These are phyloP conservation scores for Evernia prunastri DNA, from an alignment of 495 filamentous ascomycete species.

Conservation along the genomic window DNA sequence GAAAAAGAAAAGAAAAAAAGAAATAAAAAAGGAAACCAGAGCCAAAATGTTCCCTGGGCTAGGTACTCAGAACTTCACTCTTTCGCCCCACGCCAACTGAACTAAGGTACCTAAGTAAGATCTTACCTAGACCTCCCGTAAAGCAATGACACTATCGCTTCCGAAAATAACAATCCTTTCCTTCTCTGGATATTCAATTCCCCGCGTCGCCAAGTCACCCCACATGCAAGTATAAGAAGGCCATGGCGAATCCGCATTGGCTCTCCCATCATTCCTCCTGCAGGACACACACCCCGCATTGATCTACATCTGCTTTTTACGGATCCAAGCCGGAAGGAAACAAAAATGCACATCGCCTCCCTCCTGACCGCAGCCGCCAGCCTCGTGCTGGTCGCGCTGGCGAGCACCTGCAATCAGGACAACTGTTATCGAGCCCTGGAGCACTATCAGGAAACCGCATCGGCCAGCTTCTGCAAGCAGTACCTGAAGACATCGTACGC, in stretches of 20 bases:
- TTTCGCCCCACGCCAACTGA: background rate
- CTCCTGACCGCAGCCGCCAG: background rate
- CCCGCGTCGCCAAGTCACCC: background rate
- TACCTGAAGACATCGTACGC: constrained; percentile 7
- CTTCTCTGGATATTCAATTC: too few relatives aligned
- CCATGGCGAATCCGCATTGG: background rate
- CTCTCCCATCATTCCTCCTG: background rate
- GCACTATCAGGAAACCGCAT: background rate
- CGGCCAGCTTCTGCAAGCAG: constrained; percentile 6
- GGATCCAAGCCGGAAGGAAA: background rate
- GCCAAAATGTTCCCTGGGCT: too few relatives aligned
- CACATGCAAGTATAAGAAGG: background rate
- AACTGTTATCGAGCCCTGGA: constrained; percentile 8
- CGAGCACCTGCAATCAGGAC: constrained; percentile 1
- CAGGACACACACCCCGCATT: background rate
- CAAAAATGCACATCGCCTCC: background rate
- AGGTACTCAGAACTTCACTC: too few relatives aligned
- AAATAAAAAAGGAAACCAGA: too few relatives aligned
- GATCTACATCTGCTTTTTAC: background rate
- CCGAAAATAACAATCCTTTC: too few relatives aligned
- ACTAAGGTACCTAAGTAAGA: too few relatives aligned
- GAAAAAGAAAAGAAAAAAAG: too few relatives aligned
- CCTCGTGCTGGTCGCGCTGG: background rate
- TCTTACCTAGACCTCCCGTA: too few relatives aligned
- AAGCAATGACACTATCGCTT: too few relatives aligned